phyloP scores from a whole-genome alignment of 192 early-diverging fungal species.

The Coemansia sp. region DNA sequence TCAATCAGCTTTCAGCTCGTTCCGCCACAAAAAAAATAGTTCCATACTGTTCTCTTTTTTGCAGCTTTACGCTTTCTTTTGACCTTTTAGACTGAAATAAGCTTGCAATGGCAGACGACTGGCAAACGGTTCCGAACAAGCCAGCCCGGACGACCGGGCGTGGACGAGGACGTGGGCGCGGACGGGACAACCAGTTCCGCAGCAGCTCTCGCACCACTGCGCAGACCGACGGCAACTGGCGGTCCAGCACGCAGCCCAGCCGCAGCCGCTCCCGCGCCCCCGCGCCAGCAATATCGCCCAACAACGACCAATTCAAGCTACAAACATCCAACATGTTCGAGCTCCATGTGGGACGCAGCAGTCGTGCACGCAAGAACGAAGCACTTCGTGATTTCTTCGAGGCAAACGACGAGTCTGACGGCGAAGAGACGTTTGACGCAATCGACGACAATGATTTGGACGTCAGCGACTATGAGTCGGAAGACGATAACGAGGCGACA shows the following conservation, averaged over 20 bases:
- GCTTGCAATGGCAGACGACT: slow-evolving; percentile 36
- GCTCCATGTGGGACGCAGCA: slow-evolving; percentile 40
- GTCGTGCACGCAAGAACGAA: slow-evolving; percentile 40
- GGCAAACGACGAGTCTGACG: slow-evolving; percentile 29
- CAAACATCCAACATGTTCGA: slow-evolving; percentile 45
- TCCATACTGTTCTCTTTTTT: background rate
- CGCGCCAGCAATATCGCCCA: slow-evolving; percentile 13
- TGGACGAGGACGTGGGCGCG: slow-evolving; percentile 10
- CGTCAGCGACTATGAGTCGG: slow-evolving; percentile 47
- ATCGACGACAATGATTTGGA: slow-evolving; percentile 47
- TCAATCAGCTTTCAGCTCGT: background rate
- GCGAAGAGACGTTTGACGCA: slow-evolving; percentile 40
- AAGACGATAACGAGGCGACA: slow-evolving; percentile 43
- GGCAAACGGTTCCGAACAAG: slow-evolving; percentile 49
- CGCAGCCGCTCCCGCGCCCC: slow-evolving; percentile 41
- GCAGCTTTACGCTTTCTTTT: background rate
- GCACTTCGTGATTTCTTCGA: slow-evolving; percentile 49
- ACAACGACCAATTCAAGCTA: slow-evolving; percentile 26
- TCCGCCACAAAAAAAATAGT: background rate
- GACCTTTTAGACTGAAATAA: background rate
- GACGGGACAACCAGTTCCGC: slow-evolving; percentile 11
- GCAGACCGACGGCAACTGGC: slow-evolving; percentile 12
- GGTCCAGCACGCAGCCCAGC: slow-evolving; percentile 7
- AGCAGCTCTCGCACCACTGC: slow-evolving; percentile 10
- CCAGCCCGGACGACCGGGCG: slow-evolving; percentile 9